A percentile compares a stretch with the other conserved stretches of the same genome.
Conservation (phyloP, 169 alveolate genomes). For the Plasmodium sp. region DNA sequence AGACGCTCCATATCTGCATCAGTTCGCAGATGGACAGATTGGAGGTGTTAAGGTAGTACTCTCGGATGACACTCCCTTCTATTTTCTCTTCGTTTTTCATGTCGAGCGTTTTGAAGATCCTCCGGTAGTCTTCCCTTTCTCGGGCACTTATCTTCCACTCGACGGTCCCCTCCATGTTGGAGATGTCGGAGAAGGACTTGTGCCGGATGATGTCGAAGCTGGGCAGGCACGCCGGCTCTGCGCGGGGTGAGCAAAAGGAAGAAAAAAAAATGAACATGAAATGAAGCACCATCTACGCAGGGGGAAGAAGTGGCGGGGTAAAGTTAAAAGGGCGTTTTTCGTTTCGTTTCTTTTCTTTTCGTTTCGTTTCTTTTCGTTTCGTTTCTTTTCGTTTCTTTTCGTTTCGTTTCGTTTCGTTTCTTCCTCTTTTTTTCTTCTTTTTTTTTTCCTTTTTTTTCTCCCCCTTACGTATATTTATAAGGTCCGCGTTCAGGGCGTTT, state of each 20-base stretch:
- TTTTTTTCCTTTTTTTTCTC: not conserved
- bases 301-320: not conserved
- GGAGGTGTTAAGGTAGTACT: constrained; percentile 53
- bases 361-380: not conserved
- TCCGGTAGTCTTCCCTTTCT: constrained; percentile 30
- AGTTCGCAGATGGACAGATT: constrained; percentile 54
- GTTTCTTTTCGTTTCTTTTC: not conserved
- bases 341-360: not conserved
- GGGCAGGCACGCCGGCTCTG: constrained; percentile 57
- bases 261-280: not conserved
- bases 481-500: constrained; percentile 7
- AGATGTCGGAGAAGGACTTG: constrained; percentile 62
- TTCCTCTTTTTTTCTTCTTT: not conserved
- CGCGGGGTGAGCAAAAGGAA: not conserved
- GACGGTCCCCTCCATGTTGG: constrained; percentile 30
- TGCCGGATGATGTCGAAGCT: constrained; percentile 62
- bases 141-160: constrained; percentile 17
- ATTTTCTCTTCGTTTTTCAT: constrained; percentile 52
- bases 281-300: not conserved
- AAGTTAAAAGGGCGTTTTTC: not conserved
- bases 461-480: constrained; percentile 47
- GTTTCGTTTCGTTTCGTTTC: not conserved
- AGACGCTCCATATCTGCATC: constrained; percentile 63
- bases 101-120: constrained; percentile 43
- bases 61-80: constrained; percentile 42